A percentile compares a stretch with the other conserved stretches of the same genome.
phyloP scores from a whole-genome alignment of 2,329 filamentous ascomycete species.

The Biscogniauxia mediterranea region DNA sequence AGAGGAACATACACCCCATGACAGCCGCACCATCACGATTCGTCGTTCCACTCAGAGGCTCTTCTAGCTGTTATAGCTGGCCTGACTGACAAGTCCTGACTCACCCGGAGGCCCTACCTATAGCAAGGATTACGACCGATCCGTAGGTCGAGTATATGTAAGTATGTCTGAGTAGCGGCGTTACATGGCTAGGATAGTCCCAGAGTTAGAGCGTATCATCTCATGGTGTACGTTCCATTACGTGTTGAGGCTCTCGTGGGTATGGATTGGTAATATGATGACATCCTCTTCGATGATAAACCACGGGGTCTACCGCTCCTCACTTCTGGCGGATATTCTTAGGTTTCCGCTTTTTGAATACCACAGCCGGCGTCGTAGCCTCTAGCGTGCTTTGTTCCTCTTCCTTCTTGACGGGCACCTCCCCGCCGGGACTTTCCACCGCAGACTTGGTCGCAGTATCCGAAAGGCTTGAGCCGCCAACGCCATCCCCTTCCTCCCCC shows the following conservation, averaged over 20 bases:
- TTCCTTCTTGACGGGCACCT: conserved; percentile 26
- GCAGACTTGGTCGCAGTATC: conserved; percentile 6
- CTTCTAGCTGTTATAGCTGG: background rate
- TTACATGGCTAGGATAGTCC: background rate
- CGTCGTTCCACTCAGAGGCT: background rate
- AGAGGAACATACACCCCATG: background rate
- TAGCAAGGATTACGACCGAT: background rate
- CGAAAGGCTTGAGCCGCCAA: conserved; percentile 18
- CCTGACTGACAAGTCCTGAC: background rate
- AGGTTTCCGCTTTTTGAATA: conserved; percentile 80
- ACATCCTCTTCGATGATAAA: background rate
- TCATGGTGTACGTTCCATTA: background rate
- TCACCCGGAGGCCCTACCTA: too few relatives aligned
- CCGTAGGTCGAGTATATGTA: background rate
- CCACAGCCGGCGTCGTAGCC: conserved; percentile 44
- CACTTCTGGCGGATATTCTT: conserved; percentile 63
- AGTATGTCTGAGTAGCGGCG: background rate
- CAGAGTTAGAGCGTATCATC: background rate
- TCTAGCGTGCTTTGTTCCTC: conserved; percentile 15
- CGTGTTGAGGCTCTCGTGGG: background rate
- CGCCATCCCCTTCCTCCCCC: conserved; percentile 38
- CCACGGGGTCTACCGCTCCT: conserved; percentile 20
- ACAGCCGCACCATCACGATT: background rate
- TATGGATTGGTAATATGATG: background rate
- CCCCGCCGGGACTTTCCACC: conserved; percentile 1